Base-by-base conservation (phyloP, 768 basidiomycete genomes). In the Suillus clintonianus region DNA sequence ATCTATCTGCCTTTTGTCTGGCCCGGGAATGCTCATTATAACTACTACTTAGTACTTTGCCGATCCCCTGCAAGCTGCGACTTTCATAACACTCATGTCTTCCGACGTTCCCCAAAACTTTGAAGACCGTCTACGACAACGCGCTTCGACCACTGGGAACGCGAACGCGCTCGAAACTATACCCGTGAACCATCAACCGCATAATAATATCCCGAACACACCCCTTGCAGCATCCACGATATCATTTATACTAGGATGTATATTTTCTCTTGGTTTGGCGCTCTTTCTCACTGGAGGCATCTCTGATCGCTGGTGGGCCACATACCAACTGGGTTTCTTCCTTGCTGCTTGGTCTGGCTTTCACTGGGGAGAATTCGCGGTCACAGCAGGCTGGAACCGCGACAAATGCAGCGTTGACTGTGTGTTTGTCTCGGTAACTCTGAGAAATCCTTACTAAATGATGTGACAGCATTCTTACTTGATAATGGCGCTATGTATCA, bases 361-460 rank as follows among this genome's bases (percentile, higher is more conserved):
- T 75, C 97, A 99, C 71, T 91, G 94, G 87, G 87, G 85, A 14
- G 97, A 99, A 75, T 99, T 95, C 71, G 91, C 90, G 42, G 94
- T 96, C 5, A 97, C 97, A 8, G 96, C 96, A 1, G 94, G 94
- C 27, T 99, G 94, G 91, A 99, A 99, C 76, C 79, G 89, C 45
- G 90, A 91, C 59, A 97, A 96, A 78, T 91, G 95, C 71, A 93
- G 89, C 64, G 86, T 97, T 9, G 93, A 95, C 72, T 98, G 97
- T 97, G 74, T 81, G 94, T 83, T 30, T 62, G 42, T 51, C 37
- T 27, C 51, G 5, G 19, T 59, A 50, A 11, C 61, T 66, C 14
- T 19, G 36, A 27, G 39, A 57, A 11, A 57, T 19, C 19, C 27
- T 17, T 24, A 41, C 24, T 57, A 4, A 39, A 57, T 30, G 56